Base-by-base conservation (phyloP, 140 eudicot genomes). In the Erigeron philadelphicus region DNA sequence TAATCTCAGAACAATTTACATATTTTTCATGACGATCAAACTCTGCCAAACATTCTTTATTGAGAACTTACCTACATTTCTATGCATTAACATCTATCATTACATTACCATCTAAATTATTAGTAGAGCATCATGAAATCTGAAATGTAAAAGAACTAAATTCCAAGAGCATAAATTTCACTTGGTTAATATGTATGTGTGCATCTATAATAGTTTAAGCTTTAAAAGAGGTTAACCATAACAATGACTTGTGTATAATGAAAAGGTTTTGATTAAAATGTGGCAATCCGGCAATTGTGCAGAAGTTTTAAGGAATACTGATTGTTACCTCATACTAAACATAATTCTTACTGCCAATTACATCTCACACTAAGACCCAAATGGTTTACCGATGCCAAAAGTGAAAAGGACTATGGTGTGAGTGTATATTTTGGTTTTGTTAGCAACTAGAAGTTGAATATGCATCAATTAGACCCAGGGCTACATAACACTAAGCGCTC, bases 81-180 rank as follows among this genome's bases (percentile, higher is more conserved):
- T 65, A 11, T 7, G 57, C n/a, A n/a, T 43, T 46, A 12, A 57
- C 43, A 15, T 57, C 17, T 42, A 23, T 58, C 25, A 58, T 7
- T 9, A 58, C 15, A 60, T 15, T 10, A 16, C 15, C 52, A 12
- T 48, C 11, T 50, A n/a, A 62, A 64, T n/a, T 21, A 23, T 50
- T 19, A 50, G 25, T 18, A 50, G 53, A 58, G 15, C 25, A 31
- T 1, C 38, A 31, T 11, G 1, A 44, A 59, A 60, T 59, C 68
- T 71, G 25, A 18, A 60, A 59, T 45, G 49, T 52, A 50, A 50
- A 63, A 18, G 71, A 16, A 41, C 19, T 49, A 40, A 19, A 61
- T 61, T 7, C 44, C 15, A 61, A 72, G 38, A 35, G 35, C 52
- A 61, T 25, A 72, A 61, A 52, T 53, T 49, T 49, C 59, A 61